Conservation (phyloP, 345 rosid species). For the Eucalyptus brandiana region DNA sequence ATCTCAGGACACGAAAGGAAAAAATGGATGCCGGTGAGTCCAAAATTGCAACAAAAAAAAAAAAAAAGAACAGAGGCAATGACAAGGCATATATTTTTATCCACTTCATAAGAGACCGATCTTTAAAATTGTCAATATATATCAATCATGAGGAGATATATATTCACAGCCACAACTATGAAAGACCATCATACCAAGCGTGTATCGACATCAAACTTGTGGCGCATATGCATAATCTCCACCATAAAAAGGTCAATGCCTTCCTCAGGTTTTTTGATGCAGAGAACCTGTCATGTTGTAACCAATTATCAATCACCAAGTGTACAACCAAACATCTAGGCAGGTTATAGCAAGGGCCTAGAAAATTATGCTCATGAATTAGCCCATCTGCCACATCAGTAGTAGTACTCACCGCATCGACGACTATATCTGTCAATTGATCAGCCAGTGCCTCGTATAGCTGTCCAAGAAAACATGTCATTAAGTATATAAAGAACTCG, state of each 20-base stretch:
- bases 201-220: conserved; percentile 95
- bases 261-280: conserved; percentile 82
- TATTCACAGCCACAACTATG: background rate
- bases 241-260: conserved; percentile 94
- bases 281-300: conserved; percentile 55
- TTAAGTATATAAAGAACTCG: background rate
- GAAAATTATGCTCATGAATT: background rate
- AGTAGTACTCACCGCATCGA: conserved; percentile 51
- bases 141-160: background rate
- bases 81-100: background rate
- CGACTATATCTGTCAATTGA: conserved; percentile 86
- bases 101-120: background rate
- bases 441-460: conserved; percentile 88
- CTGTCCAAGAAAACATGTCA: conserved; percentile 19
- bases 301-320: background rate
- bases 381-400: background rate
- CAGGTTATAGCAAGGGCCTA: background rate
- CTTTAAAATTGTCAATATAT: background rate
- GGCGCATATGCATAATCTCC: conserved; percentile 99
- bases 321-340: background rate
- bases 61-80: background rate
- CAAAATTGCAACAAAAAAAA: background rate
- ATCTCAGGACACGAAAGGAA: background rate
- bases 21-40: background rate
- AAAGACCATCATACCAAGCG: conserved; percentile 39